phyloP scores from a whole-genome alignment of 768 basidiomycete genomes.

The Serendipita indica region DNA sequence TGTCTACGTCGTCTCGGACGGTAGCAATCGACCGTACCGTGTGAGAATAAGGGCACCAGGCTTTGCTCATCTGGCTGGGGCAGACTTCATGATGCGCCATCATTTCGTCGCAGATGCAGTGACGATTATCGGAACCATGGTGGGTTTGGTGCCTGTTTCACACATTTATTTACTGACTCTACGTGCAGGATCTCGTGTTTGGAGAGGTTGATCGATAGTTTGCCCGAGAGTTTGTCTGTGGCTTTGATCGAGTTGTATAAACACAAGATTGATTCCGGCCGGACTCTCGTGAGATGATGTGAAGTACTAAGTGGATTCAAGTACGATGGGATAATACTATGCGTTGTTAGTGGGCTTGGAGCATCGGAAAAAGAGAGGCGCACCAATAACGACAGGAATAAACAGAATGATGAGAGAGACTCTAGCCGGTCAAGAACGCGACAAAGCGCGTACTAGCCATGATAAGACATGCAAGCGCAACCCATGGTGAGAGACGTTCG shows the following conservation, averaged over 20 bases:
- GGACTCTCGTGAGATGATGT: not conserved
- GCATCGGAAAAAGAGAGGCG: not conserved
- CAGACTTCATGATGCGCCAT: slow-evolving; percentile 98
- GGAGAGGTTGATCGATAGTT: slow-evolving; percentile 44
- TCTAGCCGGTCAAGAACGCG: not conserved
- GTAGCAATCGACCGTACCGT: slow-evolving; percentile 88
- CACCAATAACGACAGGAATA: not conserved
- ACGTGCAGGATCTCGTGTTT: slow-evolving; percentile 67
- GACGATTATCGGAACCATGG: slow-evolving; percentile 96
- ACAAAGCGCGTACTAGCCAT: slow-evolving; percentile 57
- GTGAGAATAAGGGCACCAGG: slow-evolving; percentile 97
- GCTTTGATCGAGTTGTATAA: no score
- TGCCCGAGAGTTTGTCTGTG: no score
- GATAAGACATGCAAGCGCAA: slow-evolving; percentile 76
- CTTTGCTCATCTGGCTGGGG: slow-evolving; percentile 87
- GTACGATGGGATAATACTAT: not conserved
- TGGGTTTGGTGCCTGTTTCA: slow-evolving; percentile 23
- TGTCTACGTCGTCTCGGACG: slow-evolving; percentile 97
- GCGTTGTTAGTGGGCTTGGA: not conserved
- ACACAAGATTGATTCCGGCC: not conserved
- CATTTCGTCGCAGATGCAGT: slow-evolving; percentile 92
- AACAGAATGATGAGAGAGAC: not conserved
- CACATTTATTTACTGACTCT: slow-evolving; percentile 9
- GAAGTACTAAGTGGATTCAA: not conserved
- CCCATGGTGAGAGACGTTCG: slow-evolving; percentile 91